Evolutionary conservation across 139 green algal species (phyloP), one percentile per base, ranked within the genome.

Genomic region (Chlamydomonas urium): DNA sequence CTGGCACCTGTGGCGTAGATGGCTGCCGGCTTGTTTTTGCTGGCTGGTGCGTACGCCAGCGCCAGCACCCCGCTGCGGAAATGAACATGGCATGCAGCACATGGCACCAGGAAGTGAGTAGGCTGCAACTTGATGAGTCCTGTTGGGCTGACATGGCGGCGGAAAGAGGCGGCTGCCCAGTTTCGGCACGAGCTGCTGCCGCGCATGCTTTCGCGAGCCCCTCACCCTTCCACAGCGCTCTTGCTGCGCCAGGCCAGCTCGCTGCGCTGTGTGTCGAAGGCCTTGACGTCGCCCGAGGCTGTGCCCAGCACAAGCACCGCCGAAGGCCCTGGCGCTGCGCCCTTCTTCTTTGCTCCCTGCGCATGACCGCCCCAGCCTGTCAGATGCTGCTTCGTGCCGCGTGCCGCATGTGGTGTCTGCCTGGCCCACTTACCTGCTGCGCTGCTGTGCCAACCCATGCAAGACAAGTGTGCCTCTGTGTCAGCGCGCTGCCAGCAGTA

Each of bases 161-260:
- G n/a, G n/a, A n/a, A n/a, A n/a, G n/a, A n/a, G n/a, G n/a, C n/a
- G n/a, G n/a, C n/a, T n/a, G n/a, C n/a, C n/a, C n/a, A n/a, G n/a
- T n/a, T n/a, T n/a, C n/a, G n/a, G n/a, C n/a, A n/a, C n/a, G n/a
- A n/a, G 21, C 31, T 66, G 58, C 58, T 47, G 28, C 31, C 5
- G n/a, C 6, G 58, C 17, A 24, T 42, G 8, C 3, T 21, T 66
- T 21, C 58, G 19, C 17, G 4, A 38, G 10, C 38, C 29, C 2
- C 82, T 68, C 45, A 90, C 87, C 87, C 87, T 66, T 90, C 80
- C 31, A 89, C 79, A 65, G 66, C 82, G 35, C 67, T 66, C 1
- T 34, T 31, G 2, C 66, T 38, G 3, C 75, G 62, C 88, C 88
- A 93, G 31, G 72, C 70, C 6, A 87, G 60, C 28, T 90, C 79